phyloP scores from a whole-genome alignment of 352 stramenopile species.

The Thalassiosira gravida region DNA sequence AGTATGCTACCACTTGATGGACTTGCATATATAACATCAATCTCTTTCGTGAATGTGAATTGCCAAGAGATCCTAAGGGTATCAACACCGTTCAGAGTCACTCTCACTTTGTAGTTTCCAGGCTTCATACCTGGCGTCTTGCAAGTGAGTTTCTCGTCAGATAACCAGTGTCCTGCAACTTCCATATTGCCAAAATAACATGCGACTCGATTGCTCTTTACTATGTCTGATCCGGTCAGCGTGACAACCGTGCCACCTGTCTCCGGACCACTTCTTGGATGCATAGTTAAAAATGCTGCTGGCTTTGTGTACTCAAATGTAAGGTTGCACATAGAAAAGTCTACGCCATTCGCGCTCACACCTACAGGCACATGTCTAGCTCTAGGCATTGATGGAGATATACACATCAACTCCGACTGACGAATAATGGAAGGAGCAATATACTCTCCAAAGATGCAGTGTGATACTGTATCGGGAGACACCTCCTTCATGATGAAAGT shows the following conservation, averaged over 20 bases:
- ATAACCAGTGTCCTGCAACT: conserved; percentile 40
- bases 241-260: conserved; percentile 45
- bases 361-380: conserved; percentile 36
- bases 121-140: conserved; percentile 46
- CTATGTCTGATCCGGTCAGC: conserved; percentile 57
- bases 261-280: conserved; percentile 49
- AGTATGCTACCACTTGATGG: conserved; percentile 60
- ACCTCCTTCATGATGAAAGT: conserved; percentile 38
- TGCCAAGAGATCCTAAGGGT: conserved; percentile 85
- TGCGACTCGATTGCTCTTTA: conserved; percentile 43
- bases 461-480: conserved; percentile 8
- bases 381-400: conserved; percentile 22
- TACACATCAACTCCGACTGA: conserved; percentile 33
- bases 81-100: conserved; percentile 83
- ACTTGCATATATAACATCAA: conserved; percentile 51
- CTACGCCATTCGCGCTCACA: conserved; percentile 43
- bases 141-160: conserved; percentile 44
- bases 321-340: conserved; percentile 38
- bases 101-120: conserved; percentile 52
- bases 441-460: conserved; percentile 54
- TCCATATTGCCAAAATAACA: conserved; percentile 60
- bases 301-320: conserved; percentile 44
- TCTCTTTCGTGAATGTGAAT: conserved; percentile 83
- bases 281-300: conserved; percentile 42
- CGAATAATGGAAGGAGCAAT: conserved; percentile 28